Percentiles rank a stretch among this genome's conserved stretches.
These are phyloP conservation scores for Mycena vulgaris DNA, from an alignment of 768 basidiomycete genomes.

Conservation along the genomic window DNA sequence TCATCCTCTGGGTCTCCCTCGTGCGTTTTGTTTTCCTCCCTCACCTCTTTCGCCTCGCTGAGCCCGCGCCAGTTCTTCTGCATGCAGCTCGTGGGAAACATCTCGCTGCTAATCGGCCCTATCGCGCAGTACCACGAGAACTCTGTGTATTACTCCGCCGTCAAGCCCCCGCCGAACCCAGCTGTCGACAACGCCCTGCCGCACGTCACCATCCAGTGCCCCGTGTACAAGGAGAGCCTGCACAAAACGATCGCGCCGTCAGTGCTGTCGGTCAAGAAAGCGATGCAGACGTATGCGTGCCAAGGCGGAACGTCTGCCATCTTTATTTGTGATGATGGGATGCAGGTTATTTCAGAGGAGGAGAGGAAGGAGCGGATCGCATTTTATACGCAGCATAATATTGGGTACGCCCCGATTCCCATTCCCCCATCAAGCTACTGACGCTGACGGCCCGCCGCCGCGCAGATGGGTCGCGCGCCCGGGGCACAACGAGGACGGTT, in stretches of 20 bases:
- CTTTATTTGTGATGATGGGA: slow-evolving; percentile 85
- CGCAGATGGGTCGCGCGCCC: too few species aligned
- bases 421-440: not conserved
- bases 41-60: not conserved
- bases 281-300: too few species aligned
- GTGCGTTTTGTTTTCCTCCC: slow-evolving; percentile 39
- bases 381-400: slow-evolving; percentile 83
- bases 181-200: too few species aligned
- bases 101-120: slow-evolving; percentile 80
- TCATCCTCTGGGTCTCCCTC: slow-evolving; percentile 81
- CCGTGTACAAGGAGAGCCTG: slow-evolving; percentile 89
- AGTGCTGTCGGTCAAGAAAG: too few species aligned
- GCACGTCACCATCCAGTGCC: too few species aligned
- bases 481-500: slow-evolving; percentile 74
- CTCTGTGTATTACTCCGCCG: too few species aligned
- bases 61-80: slow-evolving; percentile 81
- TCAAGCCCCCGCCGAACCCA: too few species aligned
- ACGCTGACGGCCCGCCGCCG: too few species aligned
- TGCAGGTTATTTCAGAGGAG: slow-evolving; percentile 73
- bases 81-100: slow-evolving; percentile 77
- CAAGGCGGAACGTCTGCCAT: slow-evolving; percentile 66
- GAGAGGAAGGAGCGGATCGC: slow-evolving; percentile 56
- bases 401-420: slow-evolving; percentile 61
- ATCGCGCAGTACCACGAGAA: slow-evolving; percentile 90
- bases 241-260: slow-evolving; percentile 80